These are phyloP conservation scores for Syzygium malaccense DNA, from an alignment of 441 rosid genomes.

Conservation along the genomic window DNA sequence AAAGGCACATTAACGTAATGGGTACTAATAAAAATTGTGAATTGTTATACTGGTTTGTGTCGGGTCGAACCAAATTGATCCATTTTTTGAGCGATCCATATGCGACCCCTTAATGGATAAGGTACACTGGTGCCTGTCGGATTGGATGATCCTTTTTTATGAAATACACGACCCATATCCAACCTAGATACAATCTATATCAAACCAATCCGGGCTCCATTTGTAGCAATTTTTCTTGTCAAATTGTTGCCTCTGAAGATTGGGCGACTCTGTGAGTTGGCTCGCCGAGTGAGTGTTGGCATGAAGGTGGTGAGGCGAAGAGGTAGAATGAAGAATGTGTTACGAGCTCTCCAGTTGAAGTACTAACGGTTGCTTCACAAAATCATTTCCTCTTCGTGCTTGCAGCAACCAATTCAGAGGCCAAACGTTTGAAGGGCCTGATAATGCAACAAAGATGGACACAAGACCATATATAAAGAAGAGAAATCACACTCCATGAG, in stretches of 20 bases:
- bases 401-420: no score
- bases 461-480: neutral
- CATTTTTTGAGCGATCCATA: neutral
- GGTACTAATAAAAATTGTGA: accelerated
- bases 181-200: accelerated
- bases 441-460: no score
- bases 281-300: neutral
- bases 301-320: accelerated
- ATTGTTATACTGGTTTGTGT: neutral
- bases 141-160: neutral
- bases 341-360: no score
- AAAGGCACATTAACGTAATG: neutral
- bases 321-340: neutral
- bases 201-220: neutral
- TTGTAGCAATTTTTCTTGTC: neutral
- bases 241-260: neutral
- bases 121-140: accelerated
- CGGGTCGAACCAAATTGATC: neutral
- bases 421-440: no score
- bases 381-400: no score
- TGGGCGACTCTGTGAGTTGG: no score
- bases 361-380: no score
- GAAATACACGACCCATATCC: accelerated
- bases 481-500: accelerated
- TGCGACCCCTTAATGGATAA: no score